Evolutionary conservation across 116 monocot genomes (phyloP).

Genomic region (Papilionanthe hybrid): DNA sequence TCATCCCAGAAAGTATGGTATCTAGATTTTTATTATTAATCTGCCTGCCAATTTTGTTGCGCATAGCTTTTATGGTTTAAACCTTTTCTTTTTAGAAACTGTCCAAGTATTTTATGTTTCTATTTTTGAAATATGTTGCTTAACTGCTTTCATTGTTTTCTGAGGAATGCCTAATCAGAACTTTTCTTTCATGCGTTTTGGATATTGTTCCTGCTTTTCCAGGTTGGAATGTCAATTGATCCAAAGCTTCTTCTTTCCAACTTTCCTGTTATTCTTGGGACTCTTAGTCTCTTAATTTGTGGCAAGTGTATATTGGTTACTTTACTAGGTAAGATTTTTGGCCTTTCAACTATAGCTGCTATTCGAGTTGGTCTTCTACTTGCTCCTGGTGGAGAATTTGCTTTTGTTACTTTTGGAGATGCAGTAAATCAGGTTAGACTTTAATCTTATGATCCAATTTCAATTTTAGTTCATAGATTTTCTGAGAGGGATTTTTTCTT

Average conservation of each 20-base stretch:
- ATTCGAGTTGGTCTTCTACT: conserved; percentile 89
- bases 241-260: conserved; percentile 89
- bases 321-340: conserved; percentile 73
- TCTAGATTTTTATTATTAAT: not conserved
- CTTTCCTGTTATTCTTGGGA: conserved; percentile 69
- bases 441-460: not conserved
- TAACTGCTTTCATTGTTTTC: not conserved
- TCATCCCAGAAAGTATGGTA: not conserved
- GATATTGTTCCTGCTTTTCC: conserved; percentile 12
- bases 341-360: conserved; percentile 88
- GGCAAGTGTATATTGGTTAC: conserved; percentile 78
- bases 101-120: no score
- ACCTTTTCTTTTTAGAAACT: no score
- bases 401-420: conserved; percentile 95
- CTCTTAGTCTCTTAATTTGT: conserved; percentile 66
- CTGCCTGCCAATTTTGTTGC: not conserved
- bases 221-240: conserved; percentile 99
- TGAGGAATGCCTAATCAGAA: not conserved
- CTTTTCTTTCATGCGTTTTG: not conserved
- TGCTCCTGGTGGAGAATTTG: conserved; percentile 99
- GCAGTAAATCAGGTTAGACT: conserved; percentile 86
- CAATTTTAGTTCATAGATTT: conserved; percentile 1
- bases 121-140: not conserved
- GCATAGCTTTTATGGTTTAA: not conserved
- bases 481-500: not conserved